phyloP scores from a whole-genome alignment of 2,329 filamentous ascomycete genomes.

The Apiospora pterosperma region DNA sequence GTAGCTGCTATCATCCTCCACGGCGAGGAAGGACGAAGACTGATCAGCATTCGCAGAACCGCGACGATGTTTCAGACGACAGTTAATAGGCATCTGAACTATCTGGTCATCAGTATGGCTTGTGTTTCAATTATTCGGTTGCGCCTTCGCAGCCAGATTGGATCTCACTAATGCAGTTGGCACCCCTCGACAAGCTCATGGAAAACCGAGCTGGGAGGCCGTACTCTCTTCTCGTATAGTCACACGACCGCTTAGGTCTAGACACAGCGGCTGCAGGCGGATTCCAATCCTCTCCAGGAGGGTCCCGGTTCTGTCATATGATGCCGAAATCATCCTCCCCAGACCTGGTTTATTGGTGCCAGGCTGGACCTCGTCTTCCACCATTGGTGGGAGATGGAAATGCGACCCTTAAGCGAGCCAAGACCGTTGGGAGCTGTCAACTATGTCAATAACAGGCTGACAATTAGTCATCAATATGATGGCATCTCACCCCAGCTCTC shows the following conservation, averaged over 20 bases:
- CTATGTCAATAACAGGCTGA: neutral
- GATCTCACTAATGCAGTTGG: neutral
- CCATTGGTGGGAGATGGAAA: no score
- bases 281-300: neutral
- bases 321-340: neutral
- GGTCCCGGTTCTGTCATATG: neutral
- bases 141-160: neutral
- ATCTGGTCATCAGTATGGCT: no score
- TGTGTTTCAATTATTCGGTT: neutral
- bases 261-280: neutral
- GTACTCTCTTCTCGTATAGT: neutral
- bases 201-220: neutral
- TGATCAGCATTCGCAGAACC: no score
- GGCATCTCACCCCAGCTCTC: neutral
- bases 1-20: no score
- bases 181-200: neutral
- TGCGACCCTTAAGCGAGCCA: no score
- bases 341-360: no score
- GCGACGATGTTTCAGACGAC: no score
- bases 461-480: neutral
- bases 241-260: neutral
- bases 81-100: no score
- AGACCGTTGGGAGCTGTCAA: no score
- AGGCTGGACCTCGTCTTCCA: no score
- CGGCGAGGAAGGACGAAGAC: no score